phyloP scores from a whole-genome alignment of 208 protist species.

The Phytomonas francai region DNA sequence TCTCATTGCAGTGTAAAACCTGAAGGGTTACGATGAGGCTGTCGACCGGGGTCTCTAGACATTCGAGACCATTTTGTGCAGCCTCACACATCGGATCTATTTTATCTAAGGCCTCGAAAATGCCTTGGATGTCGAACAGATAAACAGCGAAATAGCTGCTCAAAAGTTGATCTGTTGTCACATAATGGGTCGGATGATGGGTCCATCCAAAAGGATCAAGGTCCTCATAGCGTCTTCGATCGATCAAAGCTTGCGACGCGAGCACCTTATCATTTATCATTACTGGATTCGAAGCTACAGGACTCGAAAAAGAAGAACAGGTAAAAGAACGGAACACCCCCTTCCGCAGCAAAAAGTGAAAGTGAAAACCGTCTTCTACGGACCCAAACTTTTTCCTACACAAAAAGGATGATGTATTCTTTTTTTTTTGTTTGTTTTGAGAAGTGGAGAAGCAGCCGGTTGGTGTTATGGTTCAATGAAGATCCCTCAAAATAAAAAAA shows the following conservation, averaged over 20 bases:
- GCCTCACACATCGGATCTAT: neutral
- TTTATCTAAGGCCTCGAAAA: neutral
- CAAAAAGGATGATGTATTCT: neutral
- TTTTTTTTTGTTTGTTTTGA: neutral
- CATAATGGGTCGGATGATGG: neutral
- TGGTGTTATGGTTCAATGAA: neutral
- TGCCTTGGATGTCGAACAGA: neutral
- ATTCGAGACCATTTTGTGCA: neutral
- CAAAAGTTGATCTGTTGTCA: neutral
- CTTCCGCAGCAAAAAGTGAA: neutral
- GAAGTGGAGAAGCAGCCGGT: neutral
- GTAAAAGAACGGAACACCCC: neutral
- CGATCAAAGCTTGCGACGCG: neutral
- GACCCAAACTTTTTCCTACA: neutral
- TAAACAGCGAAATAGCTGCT: neutral
- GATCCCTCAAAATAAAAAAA: neutral
- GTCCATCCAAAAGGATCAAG: neutral
- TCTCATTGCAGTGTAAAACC: conserved; percentile 43
- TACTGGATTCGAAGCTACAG: neutral
- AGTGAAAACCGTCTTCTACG: neutral
- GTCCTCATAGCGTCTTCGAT: neutral
- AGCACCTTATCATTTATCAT: neutral
- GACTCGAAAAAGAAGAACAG: neutral
- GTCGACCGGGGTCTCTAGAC: neutral
- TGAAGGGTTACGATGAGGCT: conserved; percentile 28